Percentiles rank a stretch among this genome's conserved stretches.
Evolutionary conservation across 371 early-diverging fungal genomes (phyloP).

Genomic region (Zancudomyces culisetae): DNA sequence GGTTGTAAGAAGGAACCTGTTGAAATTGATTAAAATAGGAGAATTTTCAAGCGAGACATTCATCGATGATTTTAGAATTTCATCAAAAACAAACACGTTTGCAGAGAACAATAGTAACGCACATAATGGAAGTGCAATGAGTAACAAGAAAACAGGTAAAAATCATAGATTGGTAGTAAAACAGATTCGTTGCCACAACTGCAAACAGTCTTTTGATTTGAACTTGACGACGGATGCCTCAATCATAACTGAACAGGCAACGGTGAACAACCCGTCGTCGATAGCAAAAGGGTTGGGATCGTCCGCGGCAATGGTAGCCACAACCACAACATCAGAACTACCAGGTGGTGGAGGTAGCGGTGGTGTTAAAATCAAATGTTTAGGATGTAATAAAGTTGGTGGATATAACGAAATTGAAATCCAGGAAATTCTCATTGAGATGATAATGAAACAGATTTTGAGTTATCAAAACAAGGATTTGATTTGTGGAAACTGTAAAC

Average conservation of each 20-base stretch:
- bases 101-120: neutral
- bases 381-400: conserved; percentile 23
- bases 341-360: neutral
- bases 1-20: conserved; percentile 49
- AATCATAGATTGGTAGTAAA: conserved; percentile 53
- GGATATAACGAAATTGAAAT: conserved; percentile 46
- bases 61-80: conserved; percentile 21
- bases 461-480: conserved; percentile 76
- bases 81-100: neutral
- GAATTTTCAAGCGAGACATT: conserved; percentile 60
- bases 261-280: too few species aligned
- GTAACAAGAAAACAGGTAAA: conserved; percentile 28
- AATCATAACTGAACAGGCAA: conserved; percentile 25
- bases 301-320: conserved; percentile 2
- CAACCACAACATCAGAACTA: conserved; percentile 1
- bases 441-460: conserved; percentile 35
- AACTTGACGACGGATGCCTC: conserved; percentile 75
- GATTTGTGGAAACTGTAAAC: conserved; percentile 55
- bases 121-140: neutral
- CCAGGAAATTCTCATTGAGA: conserved; percentile 54
- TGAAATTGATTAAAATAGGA: conserved; percentile 45
- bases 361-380: conserved; percentile 10
- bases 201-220: conserved; percentile 61
- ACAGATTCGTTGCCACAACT: conserved; percentile 72
- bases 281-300: too few species aligned